phyloP scores from a whole-genome alignment of 129 eudicot species.

The Mikania micrantha region DNA sequence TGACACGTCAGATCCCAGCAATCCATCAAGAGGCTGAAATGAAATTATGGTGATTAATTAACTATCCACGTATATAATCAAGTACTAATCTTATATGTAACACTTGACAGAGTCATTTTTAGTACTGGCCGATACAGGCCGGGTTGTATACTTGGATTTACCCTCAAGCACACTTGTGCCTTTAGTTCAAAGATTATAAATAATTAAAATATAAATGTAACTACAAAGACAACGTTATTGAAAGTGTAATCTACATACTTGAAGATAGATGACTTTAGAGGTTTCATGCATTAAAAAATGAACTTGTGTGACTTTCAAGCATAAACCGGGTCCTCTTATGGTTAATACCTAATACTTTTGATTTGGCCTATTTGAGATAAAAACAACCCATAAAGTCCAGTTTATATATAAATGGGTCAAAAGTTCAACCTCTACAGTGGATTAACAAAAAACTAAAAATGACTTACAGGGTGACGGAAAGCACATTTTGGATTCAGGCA shows the following conservation, averaged over 20 bases:
- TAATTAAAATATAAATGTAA: neutral
- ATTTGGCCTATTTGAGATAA: neutral
- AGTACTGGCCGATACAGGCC: neutral
- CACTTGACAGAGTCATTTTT: neutral
- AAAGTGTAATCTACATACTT: neutral
- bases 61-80: neutral
- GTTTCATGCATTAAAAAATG: neutral
- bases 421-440: neutral
- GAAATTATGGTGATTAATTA: conserved; percentile 2
- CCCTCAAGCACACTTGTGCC: neutral
- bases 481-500: conserved; percentile 89
- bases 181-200: neutral
- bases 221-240: neutral
- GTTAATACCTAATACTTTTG: neutral
- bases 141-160: too few relatives aligned
- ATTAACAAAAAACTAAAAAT: conserved; percentile 8
- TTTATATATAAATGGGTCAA: neutral
- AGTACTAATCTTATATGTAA: neutral
- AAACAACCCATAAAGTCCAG: neutral
- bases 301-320: neutral
- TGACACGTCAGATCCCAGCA: conserved; percentile 51
- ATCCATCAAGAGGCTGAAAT: conserved; percentile 86
- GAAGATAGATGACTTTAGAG: neutral
- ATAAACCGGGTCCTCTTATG: neutral
- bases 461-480: conserved; percentile 96